Conservation (phyloP, 1,284 basidiomycete species). For the Peniophora sp. region DNA sequence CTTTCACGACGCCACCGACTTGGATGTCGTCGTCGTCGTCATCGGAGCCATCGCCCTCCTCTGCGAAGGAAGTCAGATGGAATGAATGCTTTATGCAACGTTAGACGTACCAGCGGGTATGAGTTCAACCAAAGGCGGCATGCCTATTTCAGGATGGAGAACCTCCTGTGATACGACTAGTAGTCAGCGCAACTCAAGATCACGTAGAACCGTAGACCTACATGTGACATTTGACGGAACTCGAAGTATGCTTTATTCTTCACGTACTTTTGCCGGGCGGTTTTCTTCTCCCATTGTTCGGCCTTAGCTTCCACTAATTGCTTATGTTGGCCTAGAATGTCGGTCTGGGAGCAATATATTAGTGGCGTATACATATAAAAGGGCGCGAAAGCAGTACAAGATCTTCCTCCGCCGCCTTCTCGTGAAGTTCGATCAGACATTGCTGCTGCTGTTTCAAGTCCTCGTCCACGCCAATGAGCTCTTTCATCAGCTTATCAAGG, state of each 20-base stretch:
- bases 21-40: conserved; percentile 76
- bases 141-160: conserved; percentile 53
- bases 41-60: conserved; percentile 61
- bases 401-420: conserved; percentile 41
- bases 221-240: conserved; percentile 67
- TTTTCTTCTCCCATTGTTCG: conserved; percentile 47
- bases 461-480: conserved; percentile 55
- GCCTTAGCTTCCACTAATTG: conserved; percentile 30
- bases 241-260: conserved; percentile 51
- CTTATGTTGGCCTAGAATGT: conserved; percentile 39
- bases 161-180: conserved; percentile 45
- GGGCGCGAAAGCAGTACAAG: conserved; percentile 38
- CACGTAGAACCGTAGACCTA: conserved; percentile 25
- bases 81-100: not conserved
- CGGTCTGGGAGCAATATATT: conserved; percentile 26
- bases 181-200: not conserved
- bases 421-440: conserved; percentile 46
- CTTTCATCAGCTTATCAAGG: conserved; percentile 58
- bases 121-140: conserved; percentile 72
- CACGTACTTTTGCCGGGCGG: conserved; percentile 68
- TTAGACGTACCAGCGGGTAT: conserved; percentile 52
- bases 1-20: conserved; percentile 75
- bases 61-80: conserved; percentile 25
- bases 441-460: conserved; percentile 50
- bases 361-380: conserved; percentile 9